Evolutionary conservation across 2,329 filamentous ascomycete genomes (phyloP).

Genomic region (Dactylellina drechsleri): DNA sequence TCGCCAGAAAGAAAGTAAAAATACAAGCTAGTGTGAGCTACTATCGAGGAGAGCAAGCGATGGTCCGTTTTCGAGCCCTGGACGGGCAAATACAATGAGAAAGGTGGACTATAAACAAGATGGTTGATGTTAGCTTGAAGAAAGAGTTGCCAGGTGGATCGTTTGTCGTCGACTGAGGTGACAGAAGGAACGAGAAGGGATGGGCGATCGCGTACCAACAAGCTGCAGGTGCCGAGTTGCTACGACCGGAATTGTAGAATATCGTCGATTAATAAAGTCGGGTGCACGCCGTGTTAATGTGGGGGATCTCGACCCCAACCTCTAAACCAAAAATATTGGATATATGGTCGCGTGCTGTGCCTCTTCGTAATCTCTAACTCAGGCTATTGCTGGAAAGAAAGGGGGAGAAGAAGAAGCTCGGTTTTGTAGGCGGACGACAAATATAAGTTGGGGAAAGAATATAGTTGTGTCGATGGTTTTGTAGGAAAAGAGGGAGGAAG

Average conservation of each 20-base stretch:
- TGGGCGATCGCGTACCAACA: conserved; percentile 50
- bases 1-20: not conserved
- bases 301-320: conserved; percentile 47
- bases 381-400: not conserved
- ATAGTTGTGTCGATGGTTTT: conserved; percentile 20
- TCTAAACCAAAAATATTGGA: conserved; percentile 26
- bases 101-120: conserved; percentile 8
- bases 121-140: not conserved
- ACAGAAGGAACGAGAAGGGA: conserved; percentile 23
- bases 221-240: conserved; percentile 43
- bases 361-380: not conserved
- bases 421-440: not conserved
- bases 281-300: conserved; percentile 34
- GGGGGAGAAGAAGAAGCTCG: not conserved
- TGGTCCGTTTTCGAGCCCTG: conserved; percentile 30
- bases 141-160: conserved; percentile 5
- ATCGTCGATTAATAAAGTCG: conserved; percentile 33
- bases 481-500: conserved; percentile 29
- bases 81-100: conserved; percentile 39
- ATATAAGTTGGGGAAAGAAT: conserved; percentile 1
- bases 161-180: conserved; percentile 31
- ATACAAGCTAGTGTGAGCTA: too few species aligned
- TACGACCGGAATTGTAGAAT: conserved; percentile 27
- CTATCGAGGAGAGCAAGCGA: not conserved
- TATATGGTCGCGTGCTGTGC: conserved; percentile 42